Conservation (phyloP, 345 rosid genomes). For the Salix purpurea region DNA sequence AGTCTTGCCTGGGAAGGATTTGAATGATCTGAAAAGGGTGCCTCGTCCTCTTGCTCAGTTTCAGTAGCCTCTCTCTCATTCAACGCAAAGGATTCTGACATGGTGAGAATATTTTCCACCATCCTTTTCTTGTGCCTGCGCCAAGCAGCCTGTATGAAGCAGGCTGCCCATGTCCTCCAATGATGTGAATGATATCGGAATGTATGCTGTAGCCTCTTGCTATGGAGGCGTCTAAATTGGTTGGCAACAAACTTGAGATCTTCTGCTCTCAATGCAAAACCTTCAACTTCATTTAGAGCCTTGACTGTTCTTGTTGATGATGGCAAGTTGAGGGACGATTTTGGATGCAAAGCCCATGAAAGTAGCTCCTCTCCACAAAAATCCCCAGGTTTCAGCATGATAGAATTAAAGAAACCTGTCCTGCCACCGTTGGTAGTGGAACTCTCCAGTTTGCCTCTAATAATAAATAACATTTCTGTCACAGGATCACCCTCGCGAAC, state of each 20-base stretch:
- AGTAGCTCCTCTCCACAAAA: slow-evolving; percentile 68
- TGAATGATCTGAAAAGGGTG: slow-evolving; percentile 12
- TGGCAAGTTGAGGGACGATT: slow-evolving; percentile 47
- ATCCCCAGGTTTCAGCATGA: slow-evolving; percentile 52
- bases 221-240: slow-evolving; percentile 57
- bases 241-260: slow-evolving; percentile 65
- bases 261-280: slow-evolving; percentile 56
- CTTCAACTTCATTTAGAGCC: slow-evolving; percentile 57
- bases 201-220: slow-evolving; percentile 61
- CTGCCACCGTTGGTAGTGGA: slow-evolving; percentile 67
- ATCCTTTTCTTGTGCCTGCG: slow-evolving; percentile 45
- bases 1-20: slow-evolving; percentile 43
- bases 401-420: slow-evolving; percentile 57
- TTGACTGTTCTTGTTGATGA: slow-evolving; percentile 60
- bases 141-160: slow-evolving; percentile 63
- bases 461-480: slow-evolving; percentile 53
- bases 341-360: slow-evolving; percentile 64
- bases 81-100: slow-evolving; percentile 38
- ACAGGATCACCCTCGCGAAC: slow-evolving; percentile 67
- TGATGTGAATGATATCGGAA: slow-evolving; percentile 60
- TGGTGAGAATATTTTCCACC: slow-evolving; percentile 37
- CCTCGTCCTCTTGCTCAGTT: slow-evolving; percentile 20
- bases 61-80: slow-evolving; percentile 18
- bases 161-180: slow-evolving; percentile 72
- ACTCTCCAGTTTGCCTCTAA: slow-evolving; percentile 55